Evolutionary conservation across 768 basidiomycete species (phyloP).

Genomic region (Leccinum longicurvipes): DNA sequence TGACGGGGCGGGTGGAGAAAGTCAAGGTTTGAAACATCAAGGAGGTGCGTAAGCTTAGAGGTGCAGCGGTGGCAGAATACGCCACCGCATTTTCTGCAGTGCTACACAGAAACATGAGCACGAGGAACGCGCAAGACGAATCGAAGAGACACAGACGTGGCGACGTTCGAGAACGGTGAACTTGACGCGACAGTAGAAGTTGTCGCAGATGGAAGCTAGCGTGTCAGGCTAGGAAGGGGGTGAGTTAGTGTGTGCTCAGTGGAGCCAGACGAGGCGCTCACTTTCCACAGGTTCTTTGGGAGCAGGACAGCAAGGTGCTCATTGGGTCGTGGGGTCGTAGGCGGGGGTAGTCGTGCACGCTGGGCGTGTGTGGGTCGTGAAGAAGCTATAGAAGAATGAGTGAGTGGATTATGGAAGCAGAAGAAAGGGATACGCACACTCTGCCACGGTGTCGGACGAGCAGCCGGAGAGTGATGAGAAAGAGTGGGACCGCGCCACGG

Average conservation of each 20-base stretch:
- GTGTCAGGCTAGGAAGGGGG: slow-evolving; percentile 52
- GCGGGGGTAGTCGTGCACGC: slow-evolving; percentile 13
- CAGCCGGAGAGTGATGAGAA: slow-evolving; percentile 7
- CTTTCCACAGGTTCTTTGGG: slow-evolving; percentile 73
- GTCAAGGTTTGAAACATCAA: slow-evolving; percentile 67
- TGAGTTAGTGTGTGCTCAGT: slow-evolving; percentile 8
- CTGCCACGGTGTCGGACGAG: slow-evolving; percentile 12
- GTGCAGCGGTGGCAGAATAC: slow-evolving; percentile 69
- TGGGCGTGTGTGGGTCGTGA: slow-evolving; percentile 21
- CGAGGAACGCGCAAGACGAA: background rate
- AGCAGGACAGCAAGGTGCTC: slow-evolving; percentile 79
- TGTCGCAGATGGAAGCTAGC: slow-evolving; percentile 63
- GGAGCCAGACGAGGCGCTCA: slow-evolving; percentile 21
- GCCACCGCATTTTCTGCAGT: slow-evolving; percentile 83
- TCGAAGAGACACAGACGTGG: slow-evolving; percentile 50
- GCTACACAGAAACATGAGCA: slow-evolving; percentile 41
- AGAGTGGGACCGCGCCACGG: slow-evolving; percentile 8
- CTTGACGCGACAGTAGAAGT: slow-evolving; percentile 60
- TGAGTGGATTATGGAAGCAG: background rate
- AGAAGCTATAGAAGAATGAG: slow-evolving; percentile 8
- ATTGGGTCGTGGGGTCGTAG: slow-evolving; percentile 38
- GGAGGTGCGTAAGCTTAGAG: slow-evolving; percentile 54
- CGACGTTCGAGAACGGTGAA: slow-evolving; percentile 73
- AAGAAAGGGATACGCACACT: slow-evolving; percentile 10
- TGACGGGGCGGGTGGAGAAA: slow-evolving; percentile 73